Evolutionary conservation across 768 basidiomycete species (phyloP), one percentile per base, ranked within the genome.

Genomic region (Tricholoma bakamatsutake): DNA sequence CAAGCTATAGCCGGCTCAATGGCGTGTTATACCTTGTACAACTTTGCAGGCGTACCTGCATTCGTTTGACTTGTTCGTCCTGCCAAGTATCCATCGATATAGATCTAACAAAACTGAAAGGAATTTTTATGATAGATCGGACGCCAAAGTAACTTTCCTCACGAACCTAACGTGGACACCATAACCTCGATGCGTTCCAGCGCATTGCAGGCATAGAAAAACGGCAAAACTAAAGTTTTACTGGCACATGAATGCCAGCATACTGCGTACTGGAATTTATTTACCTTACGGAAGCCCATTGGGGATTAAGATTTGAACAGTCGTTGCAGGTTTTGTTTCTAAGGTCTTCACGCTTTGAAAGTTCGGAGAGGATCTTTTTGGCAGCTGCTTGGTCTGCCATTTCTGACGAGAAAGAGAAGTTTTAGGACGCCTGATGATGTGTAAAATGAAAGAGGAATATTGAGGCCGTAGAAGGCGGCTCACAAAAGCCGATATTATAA

Each of bases 1-100:
- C 95, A 50, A 90, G 78, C 88, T 95, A 54, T 37, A 51, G 4
- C 15, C 28, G 15, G 6, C n/a, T 48, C 17, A n/a, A 48, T 48
- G 10, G 3, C n/a, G 7, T 10, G 2, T 17, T 8, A 17, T 31
- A 48, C 11, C 30, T 50, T 24, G 21, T 28, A 54, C 35, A 46
- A 56, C 46, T 40, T 42, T 51, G 34, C 45, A 49, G 39, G 47
- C 48, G 54, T 49, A 93, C 93, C 84, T 90, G 86, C 93, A 99
- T 98, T 60, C 90, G 80, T 64, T 69, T 85, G 60, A 93, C 74
- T 70, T 97, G 93, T 57, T 95, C 92, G 35, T 85, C 81, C 61
- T 90, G 87, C 93, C 94, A 97, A 61, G 93, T 89, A 72, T 97
- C 95, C 95, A 97, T 98, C 53, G 93, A 93, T 60, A 94, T 83